These are phyloP conservation scores for Pelargonium fulgidum DNA, from an alignment of 441 rosid genomes.

Conservation along the genomic window DNA sequence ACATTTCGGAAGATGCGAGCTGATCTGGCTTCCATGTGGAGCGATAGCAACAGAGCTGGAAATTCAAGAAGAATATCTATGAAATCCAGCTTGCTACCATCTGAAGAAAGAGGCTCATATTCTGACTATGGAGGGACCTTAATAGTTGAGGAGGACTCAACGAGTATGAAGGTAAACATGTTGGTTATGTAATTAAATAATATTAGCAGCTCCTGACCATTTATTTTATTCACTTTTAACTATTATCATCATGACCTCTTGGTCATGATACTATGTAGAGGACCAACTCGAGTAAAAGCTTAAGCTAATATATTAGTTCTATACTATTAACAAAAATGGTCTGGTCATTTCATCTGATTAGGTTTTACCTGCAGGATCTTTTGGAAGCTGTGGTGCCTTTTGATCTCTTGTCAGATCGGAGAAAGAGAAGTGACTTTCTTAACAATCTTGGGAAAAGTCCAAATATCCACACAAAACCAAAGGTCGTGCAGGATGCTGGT, in stretches of 20 bases:
- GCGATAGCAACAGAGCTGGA: slow-evolving; percentile 37
- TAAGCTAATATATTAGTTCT: too few relatives aligned
- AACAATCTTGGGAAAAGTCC: slow-evolving; percentile 38
- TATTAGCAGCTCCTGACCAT: neutral
- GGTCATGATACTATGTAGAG: too few relatives aligned
- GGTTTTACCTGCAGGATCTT: slow-evolving; percentile 45
- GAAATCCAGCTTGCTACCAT: slow-evolving; percentile 25
- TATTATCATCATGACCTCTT: neutral
- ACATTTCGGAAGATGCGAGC: slow-evolving; percentile 54
- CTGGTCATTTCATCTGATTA: slow-evolving; percentile 2
- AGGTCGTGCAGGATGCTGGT: slow-evolving; percentile 63
- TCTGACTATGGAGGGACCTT: slow-evolving; percentile 16
- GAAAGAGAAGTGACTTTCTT: slow-evolving; percentile 44
- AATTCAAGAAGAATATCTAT: slow-evolving; percentile 38
- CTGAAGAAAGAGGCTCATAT: slow-evolving; percentile 25
- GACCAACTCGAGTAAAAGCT: neutral
- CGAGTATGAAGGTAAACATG: slow-evolving; percentile 41
- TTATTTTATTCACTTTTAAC: neutral
- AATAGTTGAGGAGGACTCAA: slow-evolving; percentile 28
- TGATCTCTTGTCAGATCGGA: slow-evolving; percentile 57
- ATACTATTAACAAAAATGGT: too few relatives aligned
- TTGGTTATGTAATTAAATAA: neutral
- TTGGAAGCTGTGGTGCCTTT: slow-evolving; percentile 73
- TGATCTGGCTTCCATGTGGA: slow-evolving; percentile 73
- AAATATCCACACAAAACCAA: slow-evolving; percentile 31